Base-by-base conservation (phyloP, 768 basidiomycete genomes). In the Trametes meyenii region DNA sequence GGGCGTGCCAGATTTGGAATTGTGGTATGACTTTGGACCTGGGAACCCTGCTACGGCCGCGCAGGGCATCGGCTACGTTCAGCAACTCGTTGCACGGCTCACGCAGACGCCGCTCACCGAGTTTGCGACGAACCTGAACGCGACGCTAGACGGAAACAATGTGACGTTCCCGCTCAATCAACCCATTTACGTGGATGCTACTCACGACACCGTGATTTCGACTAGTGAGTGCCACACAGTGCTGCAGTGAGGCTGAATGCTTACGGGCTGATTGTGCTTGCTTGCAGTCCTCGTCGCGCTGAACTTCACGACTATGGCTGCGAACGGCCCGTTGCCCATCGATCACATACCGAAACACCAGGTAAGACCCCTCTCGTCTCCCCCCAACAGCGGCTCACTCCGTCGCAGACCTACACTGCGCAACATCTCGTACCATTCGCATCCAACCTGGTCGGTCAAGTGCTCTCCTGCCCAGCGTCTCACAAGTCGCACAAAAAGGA, bases 361-460 rank as follows among this genome's bases (percentile, higher is more conserved):
- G 61, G 74, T 76, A 57, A 24, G 67, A 11, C 23, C 13, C 3
- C 45, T 8, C 3, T 29, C 19, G 16, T 35, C 26, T 21, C 11
- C 19, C 12, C 39, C 17, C 36, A 12, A 26, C 10, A 1, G 14
- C 14, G 21, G 21, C 36, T 49, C 8, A 40, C 36, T 35, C 38
- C 19, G 14, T 36, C 44, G 8, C 14, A 72, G 57, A 76, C 78
- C 0, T 83, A 78, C 69, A 70, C 78, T 44, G 69, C 74, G 1
- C 78, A 77, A 36, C 75, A 78, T 62, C 73, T 81, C 62, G 73
- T 75, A 7, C 80, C 82, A 2, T 83, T 83, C 67, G 79, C 78
- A 0, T 71, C 80, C n/a, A 79, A 82, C 66, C 70, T 83, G 39
- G 78, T 80, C 26, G 75, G 77, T 36, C 82, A 83, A 61, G 74